Conservation (phyloP, 2,329 filamentous ascomycete species). For the Penicillium brevicompactum region DNA sequence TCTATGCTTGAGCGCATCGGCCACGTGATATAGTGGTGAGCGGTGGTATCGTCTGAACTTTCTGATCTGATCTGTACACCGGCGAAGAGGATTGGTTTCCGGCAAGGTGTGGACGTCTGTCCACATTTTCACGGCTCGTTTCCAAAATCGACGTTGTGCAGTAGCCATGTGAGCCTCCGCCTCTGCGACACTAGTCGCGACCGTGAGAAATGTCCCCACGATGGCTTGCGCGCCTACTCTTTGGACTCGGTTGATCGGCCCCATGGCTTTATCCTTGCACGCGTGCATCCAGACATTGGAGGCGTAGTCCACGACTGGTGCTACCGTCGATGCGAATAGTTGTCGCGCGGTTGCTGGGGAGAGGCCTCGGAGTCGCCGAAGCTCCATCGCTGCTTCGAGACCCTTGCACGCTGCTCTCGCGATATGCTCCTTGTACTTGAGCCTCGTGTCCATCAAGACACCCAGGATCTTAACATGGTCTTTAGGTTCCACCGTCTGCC, state of each 20-base stretch:
- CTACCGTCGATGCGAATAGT: constrained; percentile 22
- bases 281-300: constrained; percentile 26
- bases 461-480: not conserved
- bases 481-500: not conserved
- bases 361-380: constrained; percentile 4
- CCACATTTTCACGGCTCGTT: constrained; percentile 15
- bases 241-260: constrained; percentile 22
- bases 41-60: constrained; percentile 16
- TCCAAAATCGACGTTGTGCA: constrained; percentile 16
- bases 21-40: constrained; percentile 15
- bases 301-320: constrained; percentile 27
- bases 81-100: constrained; percentile 15
- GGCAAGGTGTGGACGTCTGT: constrained; percentile 13
- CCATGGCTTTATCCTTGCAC: constrained; percentile 11
- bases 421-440: constrained; percentile 29
- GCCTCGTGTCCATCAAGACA: constrained; percentile 21
- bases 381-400: constrained; percentile 17
- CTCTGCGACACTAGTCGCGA: constrained; percentile 22
- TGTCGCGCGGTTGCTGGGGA: constrained; percentile 18
- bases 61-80: constrained; percentile 14
- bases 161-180: constrained; percentile 21
- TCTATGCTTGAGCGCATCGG: constrained; percentile 15
- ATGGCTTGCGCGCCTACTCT: constrained; percentile 25
- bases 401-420: constrained; percentile 24
- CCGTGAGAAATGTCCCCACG: constrained; percentile 21